phyloP scores from a whole-genome alignment of 2,329 filamentous ascomycete genomes.

The Fusarium keratoplasticum region DNA sequence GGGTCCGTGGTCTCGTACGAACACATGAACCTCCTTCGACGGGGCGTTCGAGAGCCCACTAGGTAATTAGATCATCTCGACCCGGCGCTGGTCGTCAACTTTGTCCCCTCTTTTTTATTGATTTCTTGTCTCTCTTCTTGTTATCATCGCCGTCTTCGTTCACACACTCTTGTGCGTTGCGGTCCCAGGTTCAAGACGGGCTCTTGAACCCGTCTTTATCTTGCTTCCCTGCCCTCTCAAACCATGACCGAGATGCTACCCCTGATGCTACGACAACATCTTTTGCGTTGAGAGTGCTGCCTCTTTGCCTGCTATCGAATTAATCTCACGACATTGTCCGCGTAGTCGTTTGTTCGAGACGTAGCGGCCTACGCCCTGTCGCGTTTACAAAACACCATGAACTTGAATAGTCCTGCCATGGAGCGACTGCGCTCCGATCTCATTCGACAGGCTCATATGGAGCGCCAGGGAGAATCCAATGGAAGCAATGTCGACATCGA shows the following conservation, averaged over 20 bases:
- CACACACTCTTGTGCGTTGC: slow-evolving; percentile 1
- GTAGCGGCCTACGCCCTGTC: slow-evolving; percentile 10
- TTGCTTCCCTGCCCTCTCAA: slow-evolving; percentile 7
- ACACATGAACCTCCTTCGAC: slow-evolving; percentile 20
- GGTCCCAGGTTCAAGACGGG: slow-evolving; percentile 30
- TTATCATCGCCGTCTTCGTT: slow-evolving; percentile 27
- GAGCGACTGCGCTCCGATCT: slow-evolving; percentile 50
- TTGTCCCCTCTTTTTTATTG: slow-evolving; percentile 38
- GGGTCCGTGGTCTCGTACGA: slow-evolving; percentile 22
- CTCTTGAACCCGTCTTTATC: slow-evolving; percentile 27
- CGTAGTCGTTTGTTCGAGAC: slow-evolving; percentile 28
- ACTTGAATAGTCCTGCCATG: slow-evolving; percentile 40
- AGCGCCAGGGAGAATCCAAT: slow-evolving; percentile 37
- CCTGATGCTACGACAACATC: slow-evolving; percentile 12
- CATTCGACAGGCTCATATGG: slow-evolving; percentile 46
- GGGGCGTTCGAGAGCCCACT: slow-evolving; percentile 31
- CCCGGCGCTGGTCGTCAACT: slow-evolving; percentile 15
- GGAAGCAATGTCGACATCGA: slow-evolving; percentile 22
- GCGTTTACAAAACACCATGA: slow-evolving; percentile 31
- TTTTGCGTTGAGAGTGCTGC: slow-evolving; percentile 21
- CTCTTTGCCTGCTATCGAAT: slow-evolving; percentile 13
- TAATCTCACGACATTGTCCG: slow-evolving; percentile 26
- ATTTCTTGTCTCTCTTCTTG: slow-evolving; percentile 15
- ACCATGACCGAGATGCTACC: slow-evolving; percentile 30
- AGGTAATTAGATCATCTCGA: slow-evolving; percentile 35